phyloP scores from a whole-genome alignment of 257 asterid genomes.

The Solanum peruvianum region DNA sequence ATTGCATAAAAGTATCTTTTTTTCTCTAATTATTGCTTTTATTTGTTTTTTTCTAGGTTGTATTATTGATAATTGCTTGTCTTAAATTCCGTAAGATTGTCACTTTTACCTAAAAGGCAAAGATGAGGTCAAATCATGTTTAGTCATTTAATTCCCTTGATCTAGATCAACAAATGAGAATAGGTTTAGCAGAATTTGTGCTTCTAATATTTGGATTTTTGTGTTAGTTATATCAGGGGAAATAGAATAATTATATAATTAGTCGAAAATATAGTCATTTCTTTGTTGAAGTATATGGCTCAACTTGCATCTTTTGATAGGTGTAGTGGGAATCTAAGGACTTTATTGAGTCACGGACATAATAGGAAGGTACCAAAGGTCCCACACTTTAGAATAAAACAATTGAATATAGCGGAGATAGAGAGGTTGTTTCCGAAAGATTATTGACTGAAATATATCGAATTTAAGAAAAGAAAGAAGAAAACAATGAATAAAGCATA shows the following conservation, averaged over 20 bases:
- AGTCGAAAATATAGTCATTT: background rate
- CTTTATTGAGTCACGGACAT: constrained; percentile 5
- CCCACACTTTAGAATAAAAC: background rate
- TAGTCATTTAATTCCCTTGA: background rate
- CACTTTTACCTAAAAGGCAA: background rate
- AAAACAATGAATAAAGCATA: no score
- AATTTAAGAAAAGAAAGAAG: background rate
- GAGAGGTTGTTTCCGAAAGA: background rate
- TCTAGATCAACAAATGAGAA: background rate
- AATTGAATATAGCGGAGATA: no score
- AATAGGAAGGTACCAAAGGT: background rate
- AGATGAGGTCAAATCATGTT: background rate
- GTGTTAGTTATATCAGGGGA: background rate
- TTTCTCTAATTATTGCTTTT: background rate
- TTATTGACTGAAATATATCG: rapidly evolving
- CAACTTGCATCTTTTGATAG: background rate
- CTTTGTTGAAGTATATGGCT: background rate
- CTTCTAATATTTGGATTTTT: background rate
- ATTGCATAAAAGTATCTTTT: background rate
- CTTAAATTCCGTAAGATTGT: background rate
- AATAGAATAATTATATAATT: background rate
- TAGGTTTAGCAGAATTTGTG: background rate
- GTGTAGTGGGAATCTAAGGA: background rate
- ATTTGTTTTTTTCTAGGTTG: background rate
- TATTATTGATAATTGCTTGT: background rate